phyloP scores from a whole-genome alignment of 2,329 filamentous ascomycete species.

The Ceratocystis papillata region DNA sequence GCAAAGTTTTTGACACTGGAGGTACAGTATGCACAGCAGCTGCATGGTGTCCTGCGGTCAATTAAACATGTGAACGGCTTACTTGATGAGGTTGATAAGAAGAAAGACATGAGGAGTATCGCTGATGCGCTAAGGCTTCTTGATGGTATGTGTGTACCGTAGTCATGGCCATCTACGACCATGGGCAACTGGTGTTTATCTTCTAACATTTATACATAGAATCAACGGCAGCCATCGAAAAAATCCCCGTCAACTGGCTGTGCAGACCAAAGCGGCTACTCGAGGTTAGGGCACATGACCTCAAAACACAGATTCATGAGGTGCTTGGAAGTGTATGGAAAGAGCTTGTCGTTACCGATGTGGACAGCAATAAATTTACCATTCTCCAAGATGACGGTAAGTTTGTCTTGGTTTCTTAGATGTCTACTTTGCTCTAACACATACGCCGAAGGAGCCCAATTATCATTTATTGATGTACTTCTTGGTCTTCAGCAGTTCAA shows the following conservation, averaged over 20 bases:
- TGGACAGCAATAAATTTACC: slow-evolving; percentile 42
- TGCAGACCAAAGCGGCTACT: slow-evolving; percentile 56
- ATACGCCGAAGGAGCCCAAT: slow-evolving; percentile 37
- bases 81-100: slow-evolving; percentile 50
- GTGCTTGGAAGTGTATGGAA: slow-evolving; percentile 62
- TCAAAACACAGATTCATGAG: slow-evolving; percentile 56
- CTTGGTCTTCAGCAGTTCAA: slow-evolving; percentile 49
- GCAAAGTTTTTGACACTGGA: slow-evolving; percentile 48
- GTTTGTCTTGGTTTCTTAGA: background rate
- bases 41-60: slow-evolving; percentile 40
- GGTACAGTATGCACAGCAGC: slow-evolving; percentile 48
- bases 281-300: slow-evolving; percentile 50
- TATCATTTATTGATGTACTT: slow-evolving; percentile 44
- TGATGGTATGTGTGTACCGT: slow-evolving; percentile 37
- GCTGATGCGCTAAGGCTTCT: slow-evolving; percentile 48
- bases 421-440: slow-evolving; percentile 26
- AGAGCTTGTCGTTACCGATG: slow-evolving; percentile 52
- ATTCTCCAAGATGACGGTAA: slow-evolving; percentile 34
- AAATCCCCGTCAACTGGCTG: slow-evolving; percentile 49
- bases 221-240: slow-evolving; percentile 47
- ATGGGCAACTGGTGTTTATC: background rate
- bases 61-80: slow-evolving; percentile 50
- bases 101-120: slow-evolving; percentile 44
- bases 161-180: background rate
- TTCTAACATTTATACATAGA: slow-evolving; percentile 31